Base-by-base conservation (phyloP, 257 asterid genomes). In the Solanum infundibuliforme region DNA sequence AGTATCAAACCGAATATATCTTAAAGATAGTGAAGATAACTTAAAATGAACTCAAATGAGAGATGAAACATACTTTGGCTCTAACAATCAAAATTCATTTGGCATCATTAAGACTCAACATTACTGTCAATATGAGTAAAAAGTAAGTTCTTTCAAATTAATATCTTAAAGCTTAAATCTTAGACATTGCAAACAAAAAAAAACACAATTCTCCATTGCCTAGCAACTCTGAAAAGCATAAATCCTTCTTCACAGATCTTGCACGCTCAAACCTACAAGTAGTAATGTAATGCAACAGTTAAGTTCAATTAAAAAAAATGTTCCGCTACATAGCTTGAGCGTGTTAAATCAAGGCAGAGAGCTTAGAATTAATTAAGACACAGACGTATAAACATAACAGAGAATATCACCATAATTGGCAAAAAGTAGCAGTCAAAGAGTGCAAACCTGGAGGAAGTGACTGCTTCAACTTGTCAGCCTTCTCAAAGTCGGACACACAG, bases 381-480 rank as follows among this genome's bases (percentile, higher is more conserved):
- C 0, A 1, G 60, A 48, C 6, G 20, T 52, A 52, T 16, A 16
- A 5, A 52, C 8, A 52, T 52, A 0, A 16, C n/a, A 52, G n/a
- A 20, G 25, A 7, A 55, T 21, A 8, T 60, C 5, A 7, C 27
- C 23, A 41, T 41, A 20, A 21, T 10, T 46, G 35, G 31, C 11
- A 12, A 6, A 43, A 48, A 3, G 7, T 0, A 90, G 39, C 5
- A 13, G 29, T 20, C 36, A 13, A 66, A 34, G 75, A 68, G 12
- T 27, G 81, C 88, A 7, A 85, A 34, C 35, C 91, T 85, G 91
- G 91, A 14, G 91, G 91, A 25, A 89, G 91, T 23, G 91, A 89
- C 32, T 89, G 90, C 88, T 89, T 89, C 86, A 89, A 60, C 88
- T 89, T 89, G 86, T 89, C 90, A 8, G 91, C 91, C 89, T 89